Percentiles rank a stretch among this genome's conserved stretches.
phyloP scores from a whole-genome alignment of 2,329 filamentous ascomycete genomes.

The Rutstroemia sydowiana region DNA sequence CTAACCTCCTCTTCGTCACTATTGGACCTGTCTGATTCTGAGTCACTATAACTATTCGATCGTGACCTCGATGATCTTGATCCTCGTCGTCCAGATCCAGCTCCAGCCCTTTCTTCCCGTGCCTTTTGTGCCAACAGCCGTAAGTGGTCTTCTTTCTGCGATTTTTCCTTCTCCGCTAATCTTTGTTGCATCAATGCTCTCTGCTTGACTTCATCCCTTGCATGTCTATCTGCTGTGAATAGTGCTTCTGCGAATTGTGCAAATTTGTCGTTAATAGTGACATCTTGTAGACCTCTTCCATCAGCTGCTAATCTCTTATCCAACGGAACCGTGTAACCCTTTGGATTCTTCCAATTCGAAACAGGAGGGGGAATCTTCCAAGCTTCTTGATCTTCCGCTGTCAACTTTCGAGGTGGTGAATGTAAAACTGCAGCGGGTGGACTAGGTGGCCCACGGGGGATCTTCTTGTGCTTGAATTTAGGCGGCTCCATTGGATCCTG shows the following conservation, averaged over 20 bases:
- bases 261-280: conserved; percentile 97
- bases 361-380: conserved; percentile 90
- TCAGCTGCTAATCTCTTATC: conserved; percentile 95
- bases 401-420: conserved; percentile 88
- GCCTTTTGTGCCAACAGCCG: conserved; percentile 85
- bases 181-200: conserved; percentile 92
- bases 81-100: conserved; percentile 39
- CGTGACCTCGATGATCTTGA: conserved; percentile 33
- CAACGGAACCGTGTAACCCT: conserved; percentile 91
- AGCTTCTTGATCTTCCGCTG: conserved; percentile 91
- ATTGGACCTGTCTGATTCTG: conserved; percentile 36
- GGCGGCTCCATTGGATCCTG: conserved; percentile 93
- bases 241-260: conserved; percentile 91
- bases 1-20: conserved; percentile 58
- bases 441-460: conserved; percentile 83
- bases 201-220: conserved; percentile 89
- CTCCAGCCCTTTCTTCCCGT: conserved; percentile 65
- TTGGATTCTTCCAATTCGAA: conserved; percentile 99
- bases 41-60: conserved; percentile 45
- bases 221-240: conserved; percentile 90
- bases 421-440: conserved; percentile 93
- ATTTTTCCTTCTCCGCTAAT: conserved; percentile 92
- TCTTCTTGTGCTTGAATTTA: conserved; percentile 99
- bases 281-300: conserved; percentile 83
- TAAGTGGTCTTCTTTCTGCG: conserved; percentile 86